These are phyloP conservation scores for Sideroxylon spinosum DNA, from an alignment of 179 eudicot species.

Conservation along the genomic window DNA sequence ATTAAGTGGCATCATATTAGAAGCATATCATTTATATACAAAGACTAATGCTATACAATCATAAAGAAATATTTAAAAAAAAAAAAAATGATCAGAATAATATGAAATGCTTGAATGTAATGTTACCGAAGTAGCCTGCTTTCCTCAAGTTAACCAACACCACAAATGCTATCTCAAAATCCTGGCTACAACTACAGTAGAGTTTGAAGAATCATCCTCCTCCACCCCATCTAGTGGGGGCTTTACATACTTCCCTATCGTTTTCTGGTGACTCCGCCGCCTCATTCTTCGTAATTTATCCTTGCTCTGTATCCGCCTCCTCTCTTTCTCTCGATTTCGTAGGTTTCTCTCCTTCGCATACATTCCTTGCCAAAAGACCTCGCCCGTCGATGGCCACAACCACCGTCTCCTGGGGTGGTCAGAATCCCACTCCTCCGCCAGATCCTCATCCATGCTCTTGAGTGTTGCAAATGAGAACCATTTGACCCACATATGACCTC, in stretches of 20 bases:
- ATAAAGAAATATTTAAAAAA: no score
- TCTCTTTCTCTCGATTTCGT: slow-evolving; percentile 45
- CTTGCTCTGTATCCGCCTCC: slow-evolving; percentile 43
- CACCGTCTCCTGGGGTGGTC: slow-evolving; percentile 47
- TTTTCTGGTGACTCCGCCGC: slow-evolving; percentile 46
- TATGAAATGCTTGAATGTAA: no score
- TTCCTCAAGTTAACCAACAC: neutral
- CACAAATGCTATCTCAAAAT: slow-evolving; percentile 31
- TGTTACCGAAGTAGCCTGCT: slow-evolving; percentile 8
- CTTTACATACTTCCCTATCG: slow-evolving; percentile 69
- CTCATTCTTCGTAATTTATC: slow-evolving; percentile 59
- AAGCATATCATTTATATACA: neutral
- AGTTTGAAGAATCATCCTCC: slow-evolving; percentile 23
- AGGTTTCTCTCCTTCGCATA: slow-evolving; percentile 61
- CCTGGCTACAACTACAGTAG: slow-evolving; percentile 23
- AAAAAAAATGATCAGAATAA: neutral
- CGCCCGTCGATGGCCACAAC: slow-evolving; percentile 94
- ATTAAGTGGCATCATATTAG: no score
- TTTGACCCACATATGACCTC: slow-evolving; percentile 79
- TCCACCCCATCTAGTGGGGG: slow-evolving; percentile 34
- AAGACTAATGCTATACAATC: no score
- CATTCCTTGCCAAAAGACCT: slow-evolving; percentile 76
- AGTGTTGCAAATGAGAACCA: slow-evolving; percentile 62
- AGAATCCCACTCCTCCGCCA: slow-evolving; percentile 75
- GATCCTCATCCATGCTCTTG: slow-evolving; percentile 87